Evolutionary conservation across 2,329 filamentous ascomycete species (phyloP).

Genomic region (Sporothrix curviconia): DNA sequence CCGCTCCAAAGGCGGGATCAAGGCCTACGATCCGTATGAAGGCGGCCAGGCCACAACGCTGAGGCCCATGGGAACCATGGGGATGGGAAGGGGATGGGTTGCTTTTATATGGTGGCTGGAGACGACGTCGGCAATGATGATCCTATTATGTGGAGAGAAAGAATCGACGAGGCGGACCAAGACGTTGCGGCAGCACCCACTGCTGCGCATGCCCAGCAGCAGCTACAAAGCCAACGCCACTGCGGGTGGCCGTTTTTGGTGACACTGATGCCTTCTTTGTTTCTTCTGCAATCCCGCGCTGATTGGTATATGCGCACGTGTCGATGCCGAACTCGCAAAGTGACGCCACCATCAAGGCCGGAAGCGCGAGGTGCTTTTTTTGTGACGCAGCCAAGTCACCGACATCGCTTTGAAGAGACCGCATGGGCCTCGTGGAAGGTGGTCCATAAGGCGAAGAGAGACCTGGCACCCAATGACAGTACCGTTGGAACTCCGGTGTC

Average conservation of each 20-base stretch:
- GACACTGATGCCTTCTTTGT: conserved; percentile 22
- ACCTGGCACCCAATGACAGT: not conserved
- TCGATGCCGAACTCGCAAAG: conserved; percentile 28
- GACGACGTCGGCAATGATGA: not conserved
- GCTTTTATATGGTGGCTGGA: too few relatives aligned
- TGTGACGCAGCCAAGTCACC: too few relatives aligned
- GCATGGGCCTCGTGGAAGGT: too few relatives aligned
- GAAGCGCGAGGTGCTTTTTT: not conserved
- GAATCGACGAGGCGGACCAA: conserved; percentile 17
- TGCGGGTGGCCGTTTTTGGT: conserved; percentile 30
- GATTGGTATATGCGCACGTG: conserved; percentile 25
- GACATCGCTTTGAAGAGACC: too few relatives aligned
- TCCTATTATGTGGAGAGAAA: conserved; percentile 21
- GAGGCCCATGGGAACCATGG: not conserved
- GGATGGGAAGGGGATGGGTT: too few relatives aligned
- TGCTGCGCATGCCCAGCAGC: conserved; percentile 11
- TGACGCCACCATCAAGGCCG: conserved; percentile 21
- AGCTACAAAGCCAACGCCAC: conserved; percentile 29
- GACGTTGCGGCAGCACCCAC: not conserved
- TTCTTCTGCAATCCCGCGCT: conserved; percentile 24
- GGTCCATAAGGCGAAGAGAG: too few relatives aligned
- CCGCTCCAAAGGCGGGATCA: not conserved
- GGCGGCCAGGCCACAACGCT: not conserved
- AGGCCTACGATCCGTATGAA: not conserved
- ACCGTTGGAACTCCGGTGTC: not conserved